Conservation (phyloP, 192 early-diverging fungal species). For the Jimgerdemannia flammicorona region DNA sequence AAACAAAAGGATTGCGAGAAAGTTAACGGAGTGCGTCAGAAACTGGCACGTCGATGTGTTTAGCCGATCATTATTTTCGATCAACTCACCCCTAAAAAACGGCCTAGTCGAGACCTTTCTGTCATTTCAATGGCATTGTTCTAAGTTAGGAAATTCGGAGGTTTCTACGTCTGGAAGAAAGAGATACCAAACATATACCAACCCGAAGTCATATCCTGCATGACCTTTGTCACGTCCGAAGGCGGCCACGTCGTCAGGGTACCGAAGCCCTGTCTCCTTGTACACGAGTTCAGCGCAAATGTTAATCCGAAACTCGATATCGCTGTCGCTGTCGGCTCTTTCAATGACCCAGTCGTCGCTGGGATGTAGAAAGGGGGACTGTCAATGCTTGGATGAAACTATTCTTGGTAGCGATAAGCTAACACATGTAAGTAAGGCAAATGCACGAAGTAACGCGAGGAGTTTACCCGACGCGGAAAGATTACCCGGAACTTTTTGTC, state of each 20-base stretch:
- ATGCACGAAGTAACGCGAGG: background rate
- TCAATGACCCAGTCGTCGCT: conserved; percentile 23
- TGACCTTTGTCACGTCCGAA: conserved; percentile 18
- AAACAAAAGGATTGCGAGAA: no score
- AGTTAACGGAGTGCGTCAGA: no score
- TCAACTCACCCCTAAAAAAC: conserved; percentile 13
- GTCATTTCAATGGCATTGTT: background rate
- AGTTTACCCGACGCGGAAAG: no score
- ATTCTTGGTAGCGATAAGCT: no score
- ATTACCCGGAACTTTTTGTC: conserved; percentile 14
- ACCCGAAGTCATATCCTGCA: conserved; percentile 24
- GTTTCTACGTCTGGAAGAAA: background rate
- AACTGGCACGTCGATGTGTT: no score
- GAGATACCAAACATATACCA: background rate
- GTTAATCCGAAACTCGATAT: conserved; percentile 28
- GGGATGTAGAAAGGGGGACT: conserved; percentile 3
- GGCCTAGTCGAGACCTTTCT: conserved; percentile 15
- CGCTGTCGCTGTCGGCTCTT: conserved; percentile 1
- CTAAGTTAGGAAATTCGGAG: no score
- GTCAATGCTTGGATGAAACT: no score
- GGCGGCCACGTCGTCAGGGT: conserved; percentile 9
- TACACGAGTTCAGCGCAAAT: conserved; percentile 27
- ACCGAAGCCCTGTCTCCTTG: conserved; percentile 6
- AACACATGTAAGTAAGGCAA: no score
- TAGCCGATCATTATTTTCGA: background rate